These are phyloP conservation scores for Boletus edulis DNA, from an alignment of 768 basidiomycete species.

Conservation along the genomic window DNA sequence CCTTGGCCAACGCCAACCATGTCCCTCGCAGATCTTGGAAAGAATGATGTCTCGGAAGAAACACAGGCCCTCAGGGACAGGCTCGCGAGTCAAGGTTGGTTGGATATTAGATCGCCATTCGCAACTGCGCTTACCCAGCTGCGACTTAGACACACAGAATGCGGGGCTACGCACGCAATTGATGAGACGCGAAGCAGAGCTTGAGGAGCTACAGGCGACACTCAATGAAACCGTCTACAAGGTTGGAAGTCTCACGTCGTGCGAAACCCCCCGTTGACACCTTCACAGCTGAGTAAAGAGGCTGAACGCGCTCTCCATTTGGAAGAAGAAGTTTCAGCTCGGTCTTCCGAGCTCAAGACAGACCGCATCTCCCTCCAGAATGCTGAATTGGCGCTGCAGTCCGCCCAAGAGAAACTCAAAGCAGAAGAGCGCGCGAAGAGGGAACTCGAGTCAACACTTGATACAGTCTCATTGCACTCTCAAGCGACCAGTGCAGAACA, in stretches of 20 bases:
- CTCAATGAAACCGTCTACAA: conserved; percentile 38
- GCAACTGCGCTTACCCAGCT: conserved; percentile 4
- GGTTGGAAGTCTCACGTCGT: conserved; percentile 21
- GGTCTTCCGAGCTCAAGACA: conserved; percentile 54
- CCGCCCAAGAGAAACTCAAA: conserved; percentile 51
- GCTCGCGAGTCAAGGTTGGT: conserved; percentile 36
- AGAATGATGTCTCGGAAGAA: conserved; percentile 39
- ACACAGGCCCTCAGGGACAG: conserved; percentile 35
- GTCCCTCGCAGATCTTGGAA: conserved; percentile 39
- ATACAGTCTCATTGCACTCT: conserved; percentile 52
- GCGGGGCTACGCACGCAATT: conserved; percentile 34
- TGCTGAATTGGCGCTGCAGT: conserved; percentile 43
- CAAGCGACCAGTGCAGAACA: conserved; percentile 42
- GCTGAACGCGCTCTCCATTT: conserved; percentile 53
- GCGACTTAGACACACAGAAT: conserved; percentile 33
- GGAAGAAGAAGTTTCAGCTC: conserved; percentile 48
- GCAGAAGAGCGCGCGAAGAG: conserved; percentile 46
- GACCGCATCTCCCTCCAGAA: conserved; percentile 55
- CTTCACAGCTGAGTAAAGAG: conserved; percentile 52
- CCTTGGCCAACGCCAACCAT: conserved; percentile 23
- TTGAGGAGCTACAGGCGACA: conserved; percentile 31
- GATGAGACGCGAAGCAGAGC: conserved; percentile 37
- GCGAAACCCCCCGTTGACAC: conserved; percentile 4
- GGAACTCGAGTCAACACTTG: conserved; percentile 57
- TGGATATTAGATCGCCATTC: neutral